Evolutionary conservation across 2,329 filamentous ascomycete species (phyloP), one percentile per base, ranked within the genome.

Genomic region (Chrysoporthe cubensis): DNA sequence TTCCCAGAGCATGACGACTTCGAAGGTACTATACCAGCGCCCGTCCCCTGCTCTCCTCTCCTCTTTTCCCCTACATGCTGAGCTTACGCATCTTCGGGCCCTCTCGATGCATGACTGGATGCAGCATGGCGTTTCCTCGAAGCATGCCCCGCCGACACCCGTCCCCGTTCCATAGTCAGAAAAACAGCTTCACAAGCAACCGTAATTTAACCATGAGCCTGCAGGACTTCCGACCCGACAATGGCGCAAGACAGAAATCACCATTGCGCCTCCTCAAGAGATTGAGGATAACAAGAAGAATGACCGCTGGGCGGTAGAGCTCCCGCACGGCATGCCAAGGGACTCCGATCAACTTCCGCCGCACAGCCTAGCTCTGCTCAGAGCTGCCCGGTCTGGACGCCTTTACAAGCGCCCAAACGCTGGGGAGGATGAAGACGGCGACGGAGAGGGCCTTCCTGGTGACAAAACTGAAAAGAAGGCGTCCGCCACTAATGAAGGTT

Each of bases 181-280:
- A 63, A n/a, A 26, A 21, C 14, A 26, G 54, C 13, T 5, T 40
- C 37, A 37, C 26, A 14, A 60, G 54, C 21, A 48, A 43, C 14
- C 26, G 54, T 8, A 7, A 43, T 13, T 42, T 62, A 34, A 64
- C n/a, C 46, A 62, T 37, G 9, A 37, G 85, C 88, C 62, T 44
- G 83, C 87, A 84, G 93, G 94, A 69, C 85, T 97, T 13, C 95
- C 95, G 18, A 91, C 97, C 67, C 91, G 94, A 75, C 93, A 97
- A 86, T 98, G 94, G 91, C 89, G 92, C 66, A 89, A 91, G 71
- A 88, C 91, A 68, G 83, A 83, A 79, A 85, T 93, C 66, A 90
- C 82, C 54, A 82, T 95, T 75, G 88, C 88, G 72, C 90, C 92
- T 64, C 87, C 87, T 14, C 82, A 85, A 11, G 84, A 87, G 48